Evolutionary conservation across 2,329 filamentous ascomycete genomes (phyloP), one percentile per base, ranked within the genome.

Genomic region (Blastomyces percursus): DNA sequence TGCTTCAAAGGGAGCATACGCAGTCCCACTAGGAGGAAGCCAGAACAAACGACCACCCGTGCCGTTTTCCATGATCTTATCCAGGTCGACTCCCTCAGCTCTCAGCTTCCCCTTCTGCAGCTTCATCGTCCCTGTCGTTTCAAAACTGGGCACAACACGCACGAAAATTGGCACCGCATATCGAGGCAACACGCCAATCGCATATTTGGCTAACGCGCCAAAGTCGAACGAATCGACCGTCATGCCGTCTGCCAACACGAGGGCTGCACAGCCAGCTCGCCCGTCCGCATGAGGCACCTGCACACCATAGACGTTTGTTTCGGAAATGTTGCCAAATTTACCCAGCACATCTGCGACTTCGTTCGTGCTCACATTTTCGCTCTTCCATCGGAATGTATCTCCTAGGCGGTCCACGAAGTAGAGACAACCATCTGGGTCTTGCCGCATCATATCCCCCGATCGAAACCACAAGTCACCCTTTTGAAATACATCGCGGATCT

Each of bases 131-230:
- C 59, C 59, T 8, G 59, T 60, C 16, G 32, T 52, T 48, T 60
- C 59, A 30, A 60, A 44, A 21, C 27, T 14, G 5, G 44, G 24
- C 4, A 72, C 75, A 0, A 89, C 73, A n/a, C 89, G 78, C 54
- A 93, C 70, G 73, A 93, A 93, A 1, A 91, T 68, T 0, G 89
- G 89, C 16, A 86, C 80, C 0, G 89, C 88, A 69, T 87, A 92
- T 63, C 78, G 80, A 0, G 89, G 89, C 30, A 93, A 76, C 60
- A 82, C 76, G n/a, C 77, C 76, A 24, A 80, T 78, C 8, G 80
- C 78, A 68, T 86, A 82, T 78, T 73, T 78, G 21, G 77, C 71
- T 19, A 89, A 74, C 0, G 75, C 81, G n/a, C 77, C 73, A 70
- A 83, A 87, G 70, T 84, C 79, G 65, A 87, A 86, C 0, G 64